Evolutionary conservation across 192 early-diverging fungal genomes (phyloP).

Genomic region (Lobosporangium transversale): DNA sequence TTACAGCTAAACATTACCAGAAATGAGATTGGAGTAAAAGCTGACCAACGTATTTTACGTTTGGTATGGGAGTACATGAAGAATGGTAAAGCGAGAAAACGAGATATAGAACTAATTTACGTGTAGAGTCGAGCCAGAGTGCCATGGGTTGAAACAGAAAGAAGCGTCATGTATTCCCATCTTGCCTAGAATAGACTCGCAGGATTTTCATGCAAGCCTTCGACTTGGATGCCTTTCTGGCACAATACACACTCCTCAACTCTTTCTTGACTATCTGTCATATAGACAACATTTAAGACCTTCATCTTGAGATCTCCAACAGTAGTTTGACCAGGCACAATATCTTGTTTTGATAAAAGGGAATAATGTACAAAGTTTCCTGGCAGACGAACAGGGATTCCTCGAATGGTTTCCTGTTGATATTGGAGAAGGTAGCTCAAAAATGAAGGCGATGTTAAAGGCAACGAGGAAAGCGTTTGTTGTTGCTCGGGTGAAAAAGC

Average conservation of each 20-base stretch:
- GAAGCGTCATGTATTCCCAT: no score
- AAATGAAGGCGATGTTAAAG: slow-evolving; percentile 43
- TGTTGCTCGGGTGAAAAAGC: slow-evolving; percentile 50
- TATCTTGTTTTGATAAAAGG: slow-evolving; percentile 29
- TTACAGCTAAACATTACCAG: no score
- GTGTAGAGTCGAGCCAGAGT: no score
- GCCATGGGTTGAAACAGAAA: no score
- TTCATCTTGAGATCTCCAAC: slow-evolving; percentile 54
- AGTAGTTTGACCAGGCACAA: slow-evolving; percentile 39
- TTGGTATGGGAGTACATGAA: no score
- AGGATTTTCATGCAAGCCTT: slow-evolving; percentile 32
- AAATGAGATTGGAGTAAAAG: no score
- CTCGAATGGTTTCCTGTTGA: slow-evolving; percentile 49
- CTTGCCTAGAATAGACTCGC: background rate
- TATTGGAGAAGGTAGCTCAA: slow-evolving; percentile 48
- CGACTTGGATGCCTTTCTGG: slow-evolving; percentile 42
- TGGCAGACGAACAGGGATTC: slow-evolving; percentile 43
- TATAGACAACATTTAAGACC: slow-evolving; percentile 47
- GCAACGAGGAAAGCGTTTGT: slow-evolving; percentile 15
- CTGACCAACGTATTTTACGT: no score
- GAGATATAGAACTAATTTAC: no score
- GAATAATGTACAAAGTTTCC: slow-evolving; percentile 52
- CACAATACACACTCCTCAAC: slow-evolving; percentile 47
- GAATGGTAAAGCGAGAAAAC: no score
- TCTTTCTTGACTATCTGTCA: slow-evolving; percentile 30